Percentiles rank a stretch among this genome's conserved stretches.
Evolutionary conservation across 305 asterid species (phyloP).

Genomic region (Ilex paraguariensis): DNA sequence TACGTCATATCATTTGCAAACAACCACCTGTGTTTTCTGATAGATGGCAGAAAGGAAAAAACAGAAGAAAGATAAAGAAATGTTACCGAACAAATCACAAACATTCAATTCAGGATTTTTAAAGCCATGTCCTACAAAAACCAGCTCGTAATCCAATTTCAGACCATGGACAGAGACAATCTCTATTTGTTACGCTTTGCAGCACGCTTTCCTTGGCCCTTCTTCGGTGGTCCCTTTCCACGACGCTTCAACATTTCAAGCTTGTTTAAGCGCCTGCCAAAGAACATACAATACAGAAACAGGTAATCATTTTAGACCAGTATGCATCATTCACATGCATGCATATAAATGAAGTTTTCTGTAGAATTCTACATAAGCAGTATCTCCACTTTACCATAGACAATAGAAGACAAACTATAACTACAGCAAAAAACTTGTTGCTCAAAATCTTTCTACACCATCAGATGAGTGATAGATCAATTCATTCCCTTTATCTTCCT

Average conservation of each 20-base stretch:
- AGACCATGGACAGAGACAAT: background rate
- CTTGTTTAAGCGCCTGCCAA: constrained; percentile 62
- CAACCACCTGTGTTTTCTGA: too few species aligned
- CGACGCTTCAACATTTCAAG: constrained; percentile 94
- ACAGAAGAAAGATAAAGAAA: too few species aligned
- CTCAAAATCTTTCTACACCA: background rate
- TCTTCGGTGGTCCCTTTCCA: constrained; percentile 93
- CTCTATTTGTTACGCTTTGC: constrained; percentile 46
- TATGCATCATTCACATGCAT: background rate
- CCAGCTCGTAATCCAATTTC: too few species aligned
- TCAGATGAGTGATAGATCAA: background rate
- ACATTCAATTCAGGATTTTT: too few species aligned
- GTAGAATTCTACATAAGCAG: background rate
- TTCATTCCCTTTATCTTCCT: background rate
- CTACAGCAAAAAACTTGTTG: background rate
- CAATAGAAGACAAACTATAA: too few species aligned
- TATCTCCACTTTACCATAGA: background rate
- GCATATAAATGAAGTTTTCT: too few species aligned
- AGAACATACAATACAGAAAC: constrained; percentile 7
- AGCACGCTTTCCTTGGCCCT: constrained; percentile 80
- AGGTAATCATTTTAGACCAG: background rate
- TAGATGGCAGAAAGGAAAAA: too few species aligned
- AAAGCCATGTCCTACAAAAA: too few species aligned
- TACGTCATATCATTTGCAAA: too few species aligned
- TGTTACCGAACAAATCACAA: too few species aligned